Base-by-base conservation (phyloP, 805 yeast genomes). In the Komagataella pseudopastoris region DNA sequence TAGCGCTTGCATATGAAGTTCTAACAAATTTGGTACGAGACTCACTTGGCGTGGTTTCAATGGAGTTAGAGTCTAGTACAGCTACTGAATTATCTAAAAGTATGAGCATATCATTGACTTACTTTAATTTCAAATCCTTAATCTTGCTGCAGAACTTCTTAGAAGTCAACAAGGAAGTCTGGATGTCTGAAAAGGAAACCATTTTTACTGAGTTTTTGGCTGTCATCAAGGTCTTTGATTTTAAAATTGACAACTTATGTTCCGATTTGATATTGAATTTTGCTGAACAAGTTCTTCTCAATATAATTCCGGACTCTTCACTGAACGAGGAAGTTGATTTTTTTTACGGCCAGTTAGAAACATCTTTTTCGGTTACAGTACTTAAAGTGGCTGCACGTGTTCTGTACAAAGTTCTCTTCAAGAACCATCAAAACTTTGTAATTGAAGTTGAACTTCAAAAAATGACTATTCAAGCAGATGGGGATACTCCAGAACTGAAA, bases 391-490 rank as follows among this genome's bases (percentile, higher is more conserved):
- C 72, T 4, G 66, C 72, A 3, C 52, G 55, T 1, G 56, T 77
- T 14, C 63, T 83, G 49, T 64, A 63, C 20, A 58, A 55, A 8
- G 48, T 75, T 18, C 73, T 83, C 43, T 60, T 70, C 4, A 63
- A 62, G 14, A 65, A 62, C 30, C 90, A 83, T 58, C 81, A 81
- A 57, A 79, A 76, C 18, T 60, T 74, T 39, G 83, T 82, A 2
- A 73, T 85, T 49, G 88, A 84, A 50, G 76, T 71, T 55, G 83
- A 82, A 52, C 67, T 85, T 50, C 64, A 61, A 24, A 77, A 74
- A 48, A 65, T 74, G n/a, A 65, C 61, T 12, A 55, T 64, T 6
- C 53, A 53, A 16, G 62, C 54, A 1, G 58, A 54, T 1, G 64
- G 58, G 2, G 70, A 64, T 6, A 68, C 60, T 3, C 56, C 54